Percentiles rank a stretch among this genome's conserved stretches.
phyloP scores from a whole-genome alignment of 805 yeast species.

The Teunomyces gatunensis region DNA sequence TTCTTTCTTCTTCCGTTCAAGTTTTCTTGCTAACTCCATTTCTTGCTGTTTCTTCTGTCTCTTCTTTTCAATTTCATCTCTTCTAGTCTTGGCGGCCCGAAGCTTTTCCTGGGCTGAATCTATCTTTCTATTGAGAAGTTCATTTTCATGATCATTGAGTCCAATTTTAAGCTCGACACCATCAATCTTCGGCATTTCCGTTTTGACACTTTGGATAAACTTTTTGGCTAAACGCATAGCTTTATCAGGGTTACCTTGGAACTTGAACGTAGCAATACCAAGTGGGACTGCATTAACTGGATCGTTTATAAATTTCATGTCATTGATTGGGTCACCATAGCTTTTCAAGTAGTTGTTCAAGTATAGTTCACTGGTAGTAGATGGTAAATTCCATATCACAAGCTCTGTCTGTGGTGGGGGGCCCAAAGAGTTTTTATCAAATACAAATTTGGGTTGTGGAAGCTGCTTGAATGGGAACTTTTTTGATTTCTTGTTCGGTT shows the following conservation, averaged over 20 bases:
- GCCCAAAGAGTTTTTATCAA: conserved; percentile 72
- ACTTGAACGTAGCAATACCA: conserved; percentile 65
- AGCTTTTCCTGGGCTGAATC: conserved; percentile 32
- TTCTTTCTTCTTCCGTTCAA: conserved; percentile 11
- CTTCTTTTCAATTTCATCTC: conserved; percentile 34
- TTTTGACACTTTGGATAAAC: conserved; percentile 24
- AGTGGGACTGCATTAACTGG: conserved; percentile 76
- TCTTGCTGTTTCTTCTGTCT: conserved; percentile 10
- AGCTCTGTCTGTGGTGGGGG: conserved; percentile 70
- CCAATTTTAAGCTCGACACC: conserved; percentile 54
- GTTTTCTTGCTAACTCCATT: conserved; percentile 17
- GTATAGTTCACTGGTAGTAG: conserved; percentile 46
- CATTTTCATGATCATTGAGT: conserved; percentile 46
- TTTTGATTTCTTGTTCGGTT: conserved; percentile 38
- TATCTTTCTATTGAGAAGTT: conserved; percentile 34
- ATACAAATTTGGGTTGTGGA: conserved; percentile 43
- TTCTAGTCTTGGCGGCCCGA: conserved; percentile 19
- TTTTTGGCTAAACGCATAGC: conserved; percentile 37
- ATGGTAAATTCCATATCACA: conserved; percentile 65
- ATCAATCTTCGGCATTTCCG: conserved; percentile 42
- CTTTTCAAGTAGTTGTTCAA: conserved; percentile 51
- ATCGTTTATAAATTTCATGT: conserved; percentile 59
- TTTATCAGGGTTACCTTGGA: conserved; percentile 52
- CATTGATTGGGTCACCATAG: conserved; percentile 60
- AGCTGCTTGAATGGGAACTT: conserved; percentile 43